Evolutionary conservation across 352 stramenopile genomes (phyloP), one percentile per base, ranked within the genome.

Genomic region (Thraustochytrium sp.): DNA sequence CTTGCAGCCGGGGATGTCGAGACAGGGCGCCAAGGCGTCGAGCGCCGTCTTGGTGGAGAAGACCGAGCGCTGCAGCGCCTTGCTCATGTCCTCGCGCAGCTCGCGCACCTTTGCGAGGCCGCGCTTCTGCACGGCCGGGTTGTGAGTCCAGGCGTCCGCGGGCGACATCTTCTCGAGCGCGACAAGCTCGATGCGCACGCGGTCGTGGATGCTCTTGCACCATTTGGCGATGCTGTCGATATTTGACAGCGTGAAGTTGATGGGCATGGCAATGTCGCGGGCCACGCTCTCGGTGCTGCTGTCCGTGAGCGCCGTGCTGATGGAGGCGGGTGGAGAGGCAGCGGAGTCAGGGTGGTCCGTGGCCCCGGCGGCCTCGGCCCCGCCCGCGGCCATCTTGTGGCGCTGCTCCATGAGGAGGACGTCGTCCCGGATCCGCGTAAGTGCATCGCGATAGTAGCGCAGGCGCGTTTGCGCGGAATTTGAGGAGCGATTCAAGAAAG

Each of bases 231-330:
- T 34, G 37, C 44, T 23, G 13, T 44, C 2, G 26, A 80, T 65
- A 64, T 80, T 80, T 8, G 42, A 75, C 18, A 80, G 68, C n/a
- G 68, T 80, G 26, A 80, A 80, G 68, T 80, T 80, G 0, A 42
- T 80, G n/a, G 68, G 68, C 16, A 80, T 34, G 13, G 18, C 21
- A 3, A 51, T 23, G 5, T 3, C 44, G 11, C 18, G 9, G 13
- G 21, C 64, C 16, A 21, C 46, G 4, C 38, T 72, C 9, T n/a
- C 3, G 5, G 13, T 3, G 31, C 36, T 59, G 38, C 31, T 63
- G n/a, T n/a, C n/a, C n/a, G n/a, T n/a, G n/a, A n/a, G n/a, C n/a
- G n/a, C n/a, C n/a, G n/a, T n/a, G n/a, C n/a, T n/a, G n/a, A n/a
- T n/a, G n/a, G n/a, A n/a, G n/a, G n/a, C n/a, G n/a, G n/a, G n/a